phyloP scores from a whole-genome alignment of 768 basidiomycete genomes.

The Saitozyma podzolica region DNA sequence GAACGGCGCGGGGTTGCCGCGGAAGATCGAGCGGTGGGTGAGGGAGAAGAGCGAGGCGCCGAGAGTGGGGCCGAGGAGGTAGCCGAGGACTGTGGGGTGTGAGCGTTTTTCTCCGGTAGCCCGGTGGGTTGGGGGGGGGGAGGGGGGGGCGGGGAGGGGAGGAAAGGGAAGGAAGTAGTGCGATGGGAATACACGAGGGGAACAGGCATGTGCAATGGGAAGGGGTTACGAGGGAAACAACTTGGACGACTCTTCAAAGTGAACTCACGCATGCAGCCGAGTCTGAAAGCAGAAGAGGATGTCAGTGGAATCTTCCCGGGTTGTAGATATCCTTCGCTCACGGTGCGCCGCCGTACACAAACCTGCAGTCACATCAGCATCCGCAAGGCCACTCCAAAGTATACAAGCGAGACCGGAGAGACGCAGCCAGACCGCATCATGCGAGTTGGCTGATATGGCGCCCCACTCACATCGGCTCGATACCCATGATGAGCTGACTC shows the following conservation, averaged over 20 bases:
- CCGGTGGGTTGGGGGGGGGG: neutral
- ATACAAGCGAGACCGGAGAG: neutral
- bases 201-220: neutral
- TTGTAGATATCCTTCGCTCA: conserved; percentile 17
- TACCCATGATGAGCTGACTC: conserved; percentile 47
- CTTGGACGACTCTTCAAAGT: neutral
- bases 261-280: conserved; percentile 46
- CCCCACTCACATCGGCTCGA: conserved; percentile 48
- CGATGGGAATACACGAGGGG: neutral
- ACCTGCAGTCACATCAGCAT: conserved; percentile 16
- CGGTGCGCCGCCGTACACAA: conserved; percentile 50
- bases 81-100: conserved; percentile 41
- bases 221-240: neutral
- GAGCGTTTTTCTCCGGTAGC: conserved; percentile 1
- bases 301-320: neutral
- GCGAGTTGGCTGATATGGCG: neutral
- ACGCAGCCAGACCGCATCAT: neutral
- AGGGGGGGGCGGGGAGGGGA: no score
- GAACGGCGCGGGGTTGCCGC: conserved; percentile 33
- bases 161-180: neutral
- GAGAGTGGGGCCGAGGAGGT: conserved; percentile 49
- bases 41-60: conserved; percentile 49
- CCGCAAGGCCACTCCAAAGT: neutral
- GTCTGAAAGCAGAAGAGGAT: conserved; percentile 10
- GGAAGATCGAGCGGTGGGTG: conserved; percentile 34